Conservation (phyloP, 768 basidiomycete genomes). For the Holtermannia corniformis region DNA sequence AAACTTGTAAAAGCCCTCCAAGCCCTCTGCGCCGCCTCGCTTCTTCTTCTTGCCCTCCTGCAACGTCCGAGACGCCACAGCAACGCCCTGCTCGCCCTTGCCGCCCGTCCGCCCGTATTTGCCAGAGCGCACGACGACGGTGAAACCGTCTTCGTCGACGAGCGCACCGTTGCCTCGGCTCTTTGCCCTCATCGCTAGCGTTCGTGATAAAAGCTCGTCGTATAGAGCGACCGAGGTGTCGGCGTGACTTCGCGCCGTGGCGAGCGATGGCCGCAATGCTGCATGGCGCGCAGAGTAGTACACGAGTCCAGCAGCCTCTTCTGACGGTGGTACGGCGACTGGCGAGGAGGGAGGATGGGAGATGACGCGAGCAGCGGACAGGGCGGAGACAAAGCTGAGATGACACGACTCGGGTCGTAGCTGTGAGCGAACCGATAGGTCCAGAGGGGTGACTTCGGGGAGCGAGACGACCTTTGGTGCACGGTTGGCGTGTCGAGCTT, state of each 20-base stretch:
- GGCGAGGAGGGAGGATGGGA: slow-evolving; percentile 9
- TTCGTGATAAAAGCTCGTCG: slow-evolving; percentile 56
- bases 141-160: slow-evolving; percentile 91
- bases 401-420: slow-evolving; percentile 51
- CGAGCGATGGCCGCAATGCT: slow-evolving; percentile 64
- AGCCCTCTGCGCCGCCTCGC: slow-evolving; percentile 48
- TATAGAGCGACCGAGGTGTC: slow-evolving; percentile 67
- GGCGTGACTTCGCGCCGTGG: slow-evolving; percentile 63
- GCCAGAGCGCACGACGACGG: slow-evolving; percentile 83
- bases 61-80: slow-evolving; percentile 45
- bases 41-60: slow-evolving; percentile 47
- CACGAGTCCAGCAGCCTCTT: slow-evolving; percentile 57
- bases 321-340: slow-evolving; percentile 27
- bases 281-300: slow-evolving; percentile 62
- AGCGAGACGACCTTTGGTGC: slow-evolving; percentile 4
- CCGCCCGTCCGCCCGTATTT: slow-evolving; percentile 81
- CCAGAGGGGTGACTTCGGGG: slow-evolving; percentile 58
- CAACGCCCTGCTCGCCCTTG: slow-evolving; percentile 73
- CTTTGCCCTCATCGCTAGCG: slow-evolving; percentile 23
- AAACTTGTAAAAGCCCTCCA: slow-evolving; percentile 70
- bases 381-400: slow-evolving; percentile 59
- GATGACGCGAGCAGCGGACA: slow-evolving; percentile 62
- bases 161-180: slow-evolving; percentile 64
- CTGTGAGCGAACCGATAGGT: slow-evolving; percentile 50
- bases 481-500: neutral